Base-by-base conservation (phyloP, 148 eudicot species). In the Persicaria tinctoria region DNA sequence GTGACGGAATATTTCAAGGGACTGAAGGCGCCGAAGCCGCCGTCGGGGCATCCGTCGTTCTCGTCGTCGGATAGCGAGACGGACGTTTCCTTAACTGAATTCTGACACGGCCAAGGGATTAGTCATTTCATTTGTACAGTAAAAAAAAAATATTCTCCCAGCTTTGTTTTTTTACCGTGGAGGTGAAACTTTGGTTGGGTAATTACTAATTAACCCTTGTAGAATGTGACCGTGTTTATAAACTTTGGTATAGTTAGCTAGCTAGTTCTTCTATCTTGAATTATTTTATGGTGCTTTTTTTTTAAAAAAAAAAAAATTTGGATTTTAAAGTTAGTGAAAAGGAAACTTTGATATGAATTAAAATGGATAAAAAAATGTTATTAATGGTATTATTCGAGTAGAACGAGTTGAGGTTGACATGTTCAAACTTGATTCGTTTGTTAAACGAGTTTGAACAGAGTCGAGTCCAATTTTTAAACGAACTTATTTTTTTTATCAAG, bases 1-100 rank as follows among this genome's bases (percentile, higher is more conserved):
- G 75, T 91, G 0, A 76, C 74, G 69, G 97, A 91, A 12, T 89
- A 89, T 71, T 91, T 93, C 18, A 74, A 69, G 16, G 87, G 77
- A 47, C 23, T 78, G 57, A 82, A 80, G 73, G 63, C 44, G 5
- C 81, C 85, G 41, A 77, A 83, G 46, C 78, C 84, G 76, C 18
- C 47, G 80, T 86, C 27, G 4, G 68, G 6, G 80, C 81, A 0
- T 50, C 84, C 6, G 62, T 78, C 68, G 70, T 75, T 51, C 0
- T 16, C 60, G 70, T 75, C 77, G 38, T 75, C 77, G 69, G 77
- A 75, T 49, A 1, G 7, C 12, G 59, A 60, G 45, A 49, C 51
- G 0, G 50, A 54, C 49, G 11, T n/a, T 12, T 75, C 81, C 46
- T 32, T 75, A 75, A 70, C 70, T 38, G 81, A 79, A 75, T 75